Base-by-base conservation (phyloP, 805 yeast genomes). In the Candida manassasensis region DNA sequence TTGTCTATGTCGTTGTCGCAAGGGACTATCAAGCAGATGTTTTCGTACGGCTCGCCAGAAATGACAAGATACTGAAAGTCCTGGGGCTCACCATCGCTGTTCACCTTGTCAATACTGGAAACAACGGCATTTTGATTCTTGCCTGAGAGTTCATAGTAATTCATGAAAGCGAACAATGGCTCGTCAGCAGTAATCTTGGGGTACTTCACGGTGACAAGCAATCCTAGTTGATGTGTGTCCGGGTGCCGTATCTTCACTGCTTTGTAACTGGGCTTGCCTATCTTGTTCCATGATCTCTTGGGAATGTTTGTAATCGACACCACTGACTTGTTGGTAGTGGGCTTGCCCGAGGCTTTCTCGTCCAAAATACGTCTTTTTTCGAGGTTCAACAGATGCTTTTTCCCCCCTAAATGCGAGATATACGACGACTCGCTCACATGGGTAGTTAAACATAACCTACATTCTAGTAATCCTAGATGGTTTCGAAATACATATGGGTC, bases 21-120 rank as follows among this genome's bases (percentile, higher is more conserved):
- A 1, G 95, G 95, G 9, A 93, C 67, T 39, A 85, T 80, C 38
- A 90, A 64, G 1, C 82, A 84, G 7, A 87, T 67, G 39, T 81
- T 86, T 41, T 87, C 90, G 55, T 86, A 93, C 2, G 97, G 97
- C 53, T 87, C 96, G 3, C 82, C 93, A n/a, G 88, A 79, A 0
- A 89, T 60, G 8, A 89, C 79, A 43, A 93, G 48, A 53, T 80
- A 89, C 57, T 84, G 94, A 57, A 53, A 77, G 7, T 66, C 61
- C 26, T 63, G 58, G 34, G 59, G 49, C n/a, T 49, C 54, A 6
- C 39, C 19, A 6, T 45, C 52, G 9, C 47, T 55, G 10, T 34
- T 35, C 13, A 43, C 44, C 6, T 44, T 50, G 15, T 43, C 39
- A 7, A 44, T 50, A 2, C 35, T 39, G 21, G 55, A 44, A 15